Evolutionary conservation across 306 rosid species (phyloP).

Genomic region (Crotalaria pallida): DNA sequence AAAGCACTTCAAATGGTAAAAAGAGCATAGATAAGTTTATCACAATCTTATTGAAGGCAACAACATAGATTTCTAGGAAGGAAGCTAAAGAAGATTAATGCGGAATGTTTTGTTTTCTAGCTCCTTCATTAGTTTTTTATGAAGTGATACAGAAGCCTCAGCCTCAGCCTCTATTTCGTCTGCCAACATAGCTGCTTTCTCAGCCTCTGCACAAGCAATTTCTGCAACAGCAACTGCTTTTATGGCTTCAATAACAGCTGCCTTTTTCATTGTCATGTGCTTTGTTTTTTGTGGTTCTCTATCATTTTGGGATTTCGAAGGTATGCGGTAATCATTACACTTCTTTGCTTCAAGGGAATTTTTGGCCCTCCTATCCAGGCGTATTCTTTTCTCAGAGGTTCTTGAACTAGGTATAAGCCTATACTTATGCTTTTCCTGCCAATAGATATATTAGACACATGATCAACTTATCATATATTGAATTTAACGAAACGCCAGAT

Average conservation of each 20-base stretch:
- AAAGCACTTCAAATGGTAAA: not conserved
- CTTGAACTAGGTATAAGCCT: slow-evolving; percentile 45
- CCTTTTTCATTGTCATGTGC: slow-evolving; percentile 80
- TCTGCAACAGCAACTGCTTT: slow-evolving; percentile 93
- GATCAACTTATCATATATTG: slow-evolving; percentile 14
- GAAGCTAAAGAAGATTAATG: slow-evolving; percentile 45
- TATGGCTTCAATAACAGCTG: slow-evolving; percentile 80
- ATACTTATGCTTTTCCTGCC: slow-evolving; percentile 76
- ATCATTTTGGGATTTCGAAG: slow-evolving; percentile 63
- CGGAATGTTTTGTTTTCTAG: slow-evolving; percentile 61
- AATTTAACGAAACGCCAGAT: not conserved
- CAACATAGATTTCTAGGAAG: slow-evolving; percentile 14
- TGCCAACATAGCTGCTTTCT: no score
- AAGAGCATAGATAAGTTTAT: not conserved
- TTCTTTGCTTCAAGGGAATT: slow-evolving; percentile 42
- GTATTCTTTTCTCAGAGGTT: slow-evolving; percentile 57
- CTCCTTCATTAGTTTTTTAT: slow-evolving; percentile 83
- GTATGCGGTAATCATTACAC: slow-evolving; percentile 42
- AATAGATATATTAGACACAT: slow-evolving; percentile 18
- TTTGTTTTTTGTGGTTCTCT: slow-evolving; percentile 55
- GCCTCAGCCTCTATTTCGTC: no score
- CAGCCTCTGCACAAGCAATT: slow-evolving; percentile 81
- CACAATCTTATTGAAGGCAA: not conserved
- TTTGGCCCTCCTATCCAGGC: slow-evolving; percentile 40
- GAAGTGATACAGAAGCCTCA: slow-evolving; percentile 86